A percentile compares a stretch with the other conserved stretches of the same genome.
These are phyloP conservation scores for Aspergillus ochraceoroseus DNA, from an alignment of 2,329 filamentous ascomycete species.

Conservation along the genomic window DNA sequence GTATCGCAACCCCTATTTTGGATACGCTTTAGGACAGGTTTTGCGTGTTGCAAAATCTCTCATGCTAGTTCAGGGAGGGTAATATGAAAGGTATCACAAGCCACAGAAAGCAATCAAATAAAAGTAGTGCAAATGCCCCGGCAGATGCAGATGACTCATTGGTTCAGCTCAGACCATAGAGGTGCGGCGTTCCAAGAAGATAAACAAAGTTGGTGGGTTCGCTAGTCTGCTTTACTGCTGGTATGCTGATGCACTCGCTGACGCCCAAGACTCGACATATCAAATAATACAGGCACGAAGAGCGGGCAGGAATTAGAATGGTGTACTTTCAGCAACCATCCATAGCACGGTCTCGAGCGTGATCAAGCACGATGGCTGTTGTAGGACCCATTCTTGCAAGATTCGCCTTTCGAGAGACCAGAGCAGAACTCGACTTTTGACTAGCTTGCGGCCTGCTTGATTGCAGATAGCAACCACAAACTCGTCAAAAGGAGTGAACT, in stretches of 20 bases:
- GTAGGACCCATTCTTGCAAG: constrained; percentile 41
- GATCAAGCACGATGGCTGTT: constrained; percentile 38
- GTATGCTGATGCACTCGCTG: constrained; percentile 53
- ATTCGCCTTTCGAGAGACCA: constrained; percentile 46
- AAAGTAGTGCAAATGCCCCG: too few relatives aligned
- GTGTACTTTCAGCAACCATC: constrained; percentile 26
- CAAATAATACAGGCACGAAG: constrained; percentile 25
- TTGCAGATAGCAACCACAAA: constrained; percentile 27
- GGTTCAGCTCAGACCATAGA: not conserved
- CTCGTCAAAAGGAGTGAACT: constrained; percentile 32
- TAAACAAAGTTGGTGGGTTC: not conserved
- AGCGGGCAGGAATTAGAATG: constrained; percentile 20
- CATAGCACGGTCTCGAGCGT: constrained; percentile 32
- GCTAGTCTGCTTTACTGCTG: constrained; percentile 35
- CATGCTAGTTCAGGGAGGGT: too few relatives aligned
- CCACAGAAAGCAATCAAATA: too few relatives aligned
- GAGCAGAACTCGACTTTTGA: constrained; percentile 57
- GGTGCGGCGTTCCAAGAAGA: constrained; percentile 1
- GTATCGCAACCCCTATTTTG: too few relatives aligned
- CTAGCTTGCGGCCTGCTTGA: constrained; percentile 30
- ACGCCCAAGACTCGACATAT: constrained; percentile 32
- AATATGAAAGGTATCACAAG: too few relatives aligned
- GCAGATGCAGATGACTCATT: not conserved
- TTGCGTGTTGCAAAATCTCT: too few relatives aligned
- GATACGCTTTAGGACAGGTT: too few relatives aligned